Base-by-base conservation (phyloP, 805 yeast species). In the Kluyveromyces starmeri region DNA sequence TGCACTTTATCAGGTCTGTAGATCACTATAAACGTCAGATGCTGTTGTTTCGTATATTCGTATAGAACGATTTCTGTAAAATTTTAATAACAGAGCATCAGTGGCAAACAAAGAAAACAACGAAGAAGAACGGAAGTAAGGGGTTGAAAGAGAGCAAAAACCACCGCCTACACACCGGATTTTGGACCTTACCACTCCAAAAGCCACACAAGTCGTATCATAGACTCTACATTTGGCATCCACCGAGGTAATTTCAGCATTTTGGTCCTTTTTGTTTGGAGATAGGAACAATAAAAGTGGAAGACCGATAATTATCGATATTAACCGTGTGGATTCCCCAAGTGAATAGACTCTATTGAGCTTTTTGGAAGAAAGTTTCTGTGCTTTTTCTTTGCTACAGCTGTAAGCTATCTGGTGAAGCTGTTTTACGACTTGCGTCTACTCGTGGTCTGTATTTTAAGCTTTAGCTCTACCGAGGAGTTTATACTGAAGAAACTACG, bases 171-270 rank as follows among this genome's bases (percentile, higher is more conserved):
- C 14, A n/a, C 25, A 15, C 25, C 23, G 33, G 26, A 20, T 30
- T 20, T 30, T 30, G 33, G 33, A 30, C 26, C 18, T 30, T 18
- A 20, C 26, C 33, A 30, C 33, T 30, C 33, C 33, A 30, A 30
- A 12, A 20, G 22, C 17, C 32, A 30, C 5, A 20, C 25, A n/a
- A n/a, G n/a, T n/a, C n/a, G n/a, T n/a, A n/a, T n/a, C n/a, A n/a
- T n/a, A n/a, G n/a, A n/a, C 9, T 9, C 23, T 20, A 9, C 23
- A 20, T 20, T 20, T 9, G 11, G 23, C 23, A 9, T 11, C 23
- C 9, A 20, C 11, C 23, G 23, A 20, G 11, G 11, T n/a, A n/a
- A n/a, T n/a, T n/a, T n/a, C n/a, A n/a, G n/a, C n/a, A n/a, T n/a
- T n/a, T n/a, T n/a, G n/a, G 26, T 23, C 14, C 7, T 6, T 23